Evolutionary conservation across 331 rosid genomes (phyloP).

Genomic region (Acacia concinna): DNA sequence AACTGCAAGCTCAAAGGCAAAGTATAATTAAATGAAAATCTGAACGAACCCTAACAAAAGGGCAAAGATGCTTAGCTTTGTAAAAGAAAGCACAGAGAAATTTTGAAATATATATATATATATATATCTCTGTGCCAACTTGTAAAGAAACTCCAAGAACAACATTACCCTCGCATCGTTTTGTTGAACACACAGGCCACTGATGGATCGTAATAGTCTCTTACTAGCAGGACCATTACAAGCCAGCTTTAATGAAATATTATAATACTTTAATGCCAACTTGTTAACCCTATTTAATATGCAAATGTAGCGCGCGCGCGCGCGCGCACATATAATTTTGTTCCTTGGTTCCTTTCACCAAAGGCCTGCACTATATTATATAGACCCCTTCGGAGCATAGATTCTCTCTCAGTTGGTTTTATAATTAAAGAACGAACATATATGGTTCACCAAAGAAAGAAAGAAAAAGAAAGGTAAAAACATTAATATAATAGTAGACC

Average conservation of each 20-base stretch:
- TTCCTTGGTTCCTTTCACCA: constrained; percentile 28
- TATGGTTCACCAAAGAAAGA: constrained; percentile 20
- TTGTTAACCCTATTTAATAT: constrained; percentile 25
- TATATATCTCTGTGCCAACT: constrained; percentile 27
- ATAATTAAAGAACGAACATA: constrained; percentile 2
- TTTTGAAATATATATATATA: neutral
- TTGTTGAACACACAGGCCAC: constrained; percentile 27
- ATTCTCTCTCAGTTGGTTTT: constrained; percentile 31
- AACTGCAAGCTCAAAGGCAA: constrained; percentile 9
- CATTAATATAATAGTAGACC: constrained; percentile 39
- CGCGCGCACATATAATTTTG: no score
- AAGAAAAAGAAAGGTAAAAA: constrained; percentile 17
- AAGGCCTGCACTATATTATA: constrained; percentile 34
- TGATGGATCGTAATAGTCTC: neutral
- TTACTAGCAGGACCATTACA: constrained; percentile 32
- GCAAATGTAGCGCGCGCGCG: no score
- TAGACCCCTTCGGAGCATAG: constrained; percentile 38
- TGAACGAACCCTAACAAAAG: neutral
- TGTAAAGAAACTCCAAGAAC: constrained; percentile 31
- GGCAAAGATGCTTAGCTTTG: constrained; percentile 3
- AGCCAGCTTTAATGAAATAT: constrained; percentile 8
- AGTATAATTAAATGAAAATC: neutral
- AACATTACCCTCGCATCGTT: neutral
- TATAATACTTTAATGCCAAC: constrained; percentile 30
- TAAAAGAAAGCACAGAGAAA: neutral